These are phyloP conservation scores for Uronychia setigera DNA, from an alignment of 73 alveolate species.

Conservation along the genomic window DNA sequence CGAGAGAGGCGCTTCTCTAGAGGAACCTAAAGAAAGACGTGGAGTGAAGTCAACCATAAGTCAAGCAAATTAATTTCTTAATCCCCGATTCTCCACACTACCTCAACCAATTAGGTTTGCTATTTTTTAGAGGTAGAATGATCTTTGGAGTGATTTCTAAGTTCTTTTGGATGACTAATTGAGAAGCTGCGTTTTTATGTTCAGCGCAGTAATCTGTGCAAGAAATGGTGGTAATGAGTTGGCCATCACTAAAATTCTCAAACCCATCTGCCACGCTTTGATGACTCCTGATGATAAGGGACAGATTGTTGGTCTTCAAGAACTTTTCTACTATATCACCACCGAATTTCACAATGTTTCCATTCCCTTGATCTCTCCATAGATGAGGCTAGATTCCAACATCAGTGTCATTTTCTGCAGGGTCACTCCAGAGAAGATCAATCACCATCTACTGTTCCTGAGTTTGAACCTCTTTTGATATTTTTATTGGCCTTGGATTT, in stretches of 20 bases:
- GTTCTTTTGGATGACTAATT: conserved; percentile 48
- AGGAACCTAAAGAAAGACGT: too few relatives aligned
- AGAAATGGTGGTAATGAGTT: conserved; percentile 36
- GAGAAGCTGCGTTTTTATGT: conserved; percentile 49
- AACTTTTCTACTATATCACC: conserved; percentile 50
- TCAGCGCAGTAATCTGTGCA: conserved; percentile 59
- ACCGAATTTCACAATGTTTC: conserved; percentile 58
- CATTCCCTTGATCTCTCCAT: conserved; percentile 43
- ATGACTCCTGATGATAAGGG: conserved; percentile 50
- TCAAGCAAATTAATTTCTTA: too few relatives aligned
- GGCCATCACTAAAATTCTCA: conserved; percentile 44
- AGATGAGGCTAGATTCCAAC: conserved; percentile 54
- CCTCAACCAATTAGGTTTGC: conserved; percentile 1
- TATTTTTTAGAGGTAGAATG: conserved; percentile 33
- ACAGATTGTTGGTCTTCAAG: conserved; percentile 43
- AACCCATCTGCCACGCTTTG: conserved; percentile 37
- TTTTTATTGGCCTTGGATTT: conserved; percentile 33
- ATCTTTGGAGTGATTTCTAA: conserved; percentile 55
- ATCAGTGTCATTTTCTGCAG: conserved; percentile 60
- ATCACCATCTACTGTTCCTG: conserved; percentile 58
- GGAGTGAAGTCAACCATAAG: too few relatives aligned
- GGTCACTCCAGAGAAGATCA: conserved; percentile 86
- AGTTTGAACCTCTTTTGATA: conserved; percentile 23
- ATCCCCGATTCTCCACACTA: too few relatives aligned
- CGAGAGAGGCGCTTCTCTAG: too few relatives aligned